Conservation (phyloP, 2,329 filamentous ascomycete genomes). For the Fusarium sublunatum region DNA sequence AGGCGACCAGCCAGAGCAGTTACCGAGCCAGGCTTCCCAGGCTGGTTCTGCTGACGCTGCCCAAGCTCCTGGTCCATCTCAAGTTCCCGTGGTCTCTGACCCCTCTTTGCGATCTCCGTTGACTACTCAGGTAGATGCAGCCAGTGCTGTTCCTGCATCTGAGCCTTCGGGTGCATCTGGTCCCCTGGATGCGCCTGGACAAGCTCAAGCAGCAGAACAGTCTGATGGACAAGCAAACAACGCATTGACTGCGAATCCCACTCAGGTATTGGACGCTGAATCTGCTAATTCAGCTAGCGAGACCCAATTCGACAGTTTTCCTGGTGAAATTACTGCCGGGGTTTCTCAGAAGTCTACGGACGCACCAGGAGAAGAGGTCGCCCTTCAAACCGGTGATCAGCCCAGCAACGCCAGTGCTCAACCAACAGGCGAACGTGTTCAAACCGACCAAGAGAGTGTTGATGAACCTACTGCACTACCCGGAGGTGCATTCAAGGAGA, state of each 20-base stretch:
- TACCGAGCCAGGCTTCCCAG: slow-evolving; percentile 12
- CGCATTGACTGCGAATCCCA: slow-evolving; percentile 2
- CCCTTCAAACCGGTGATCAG: neutral
- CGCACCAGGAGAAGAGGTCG: neutral
- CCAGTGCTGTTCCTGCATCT: slow-evolving; percentile 2
- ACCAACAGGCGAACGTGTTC: neutral
- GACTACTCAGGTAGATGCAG: slow-evolving; percentile 2
- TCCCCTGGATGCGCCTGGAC: neutral
- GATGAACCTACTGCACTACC: slow-evolving; percentile 7
- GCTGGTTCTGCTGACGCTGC: neutral
- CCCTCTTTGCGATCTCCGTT: slow-evolving; percentile 3
- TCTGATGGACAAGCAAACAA: slow-evolving; percentile 6
- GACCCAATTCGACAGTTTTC: neutral
- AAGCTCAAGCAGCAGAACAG: slow-evolving; percentile 4
- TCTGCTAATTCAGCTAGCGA: slow-evolving; percentile 3
- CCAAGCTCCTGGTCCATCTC: slow-evolving; percentile 2
- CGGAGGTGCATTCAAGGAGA: slow-evolving; percentile 29
- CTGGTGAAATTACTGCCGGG: neutral
- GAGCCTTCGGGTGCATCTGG: slow-evolving; percentile 1
- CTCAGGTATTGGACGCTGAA: neutral
- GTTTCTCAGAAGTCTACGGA: neutral
- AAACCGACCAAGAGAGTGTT: neutral
- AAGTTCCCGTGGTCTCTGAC: slow-evolving; percentile 4
- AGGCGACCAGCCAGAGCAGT: slow-evolving; percentile 1
- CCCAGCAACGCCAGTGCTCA: slow-evolving; percentile 1